These are phyloP conservation scores for Exophiala oligosperma DNA, from an alignment of 2,329 filamentous ascomycete genomes.

Conservation along the genomic window DNA sequence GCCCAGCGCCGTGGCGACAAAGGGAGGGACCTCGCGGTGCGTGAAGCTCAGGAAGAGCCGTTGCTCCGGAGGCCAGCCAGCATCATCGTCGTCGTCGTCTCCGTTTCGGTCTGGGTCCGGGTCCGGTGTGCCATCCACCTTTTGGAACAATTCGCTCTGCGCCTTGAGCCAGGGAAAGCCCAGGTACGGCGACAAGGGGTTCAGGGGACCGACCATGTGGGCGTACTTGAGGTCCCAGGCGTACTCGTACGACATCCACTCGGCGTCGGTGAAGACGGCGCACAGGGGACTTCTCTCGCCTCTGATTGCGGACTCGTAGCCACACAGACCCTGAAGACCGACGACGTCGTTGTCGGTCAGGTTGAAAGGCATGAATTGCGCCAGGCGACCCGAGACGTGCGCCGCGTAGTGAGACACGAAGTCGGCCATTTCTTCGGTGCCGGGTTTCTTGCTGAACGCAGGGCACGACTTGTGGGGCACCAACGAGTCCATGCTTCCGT, in stretches of 20 bases:
- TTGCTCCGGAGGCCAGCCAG: slow-evolving; percentile 48
- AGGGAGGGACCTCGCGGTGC: slow-evolving; percentile 66
- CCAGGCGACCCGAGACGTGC: slow-evolving; percentile 15
- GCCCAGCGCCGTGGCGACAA: slow-evolving; percentile 60
- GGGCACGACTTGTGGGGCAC: slow-evolving; percentile 24
- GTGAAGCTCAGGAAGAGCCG: slow-evolving; percentile 62
- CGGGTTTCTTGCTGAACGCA: slow-evolving; percentile 21
- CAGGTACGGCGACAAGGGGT: slow-evolving; percentile 53
- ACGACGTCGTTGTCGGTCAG: slow-evolving; percentile 56
- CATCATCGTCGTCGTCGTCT: slow-evolving; percentile 36
- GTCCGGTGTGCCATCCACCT: slow-evolving; percentile 50
- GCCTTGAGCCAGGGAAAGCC: slow-evolving; percentile 52
- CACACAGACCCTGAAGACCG: slow-evolving; percentile 68
- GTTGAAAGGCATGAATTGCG: slow-evolving; percentile 40
- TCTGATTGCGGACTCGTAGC: slow-evolving; percentile 68
- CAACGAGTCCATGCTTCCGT: slow-evolving; percentile 19
- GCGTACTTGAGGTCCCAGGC: slow-evolving; percentile 57
- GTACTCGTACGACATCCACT: slow-evolving; percentile 57
- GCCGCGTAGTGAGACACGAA: slow-evolving; percentile 18
- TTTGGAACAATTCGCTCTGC: slow-evolving; percentile 45
- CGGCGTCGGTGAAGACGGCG: slow-evolving; percentile 53
- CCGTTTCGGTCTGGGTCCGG: slow-evolving; percentile 35
- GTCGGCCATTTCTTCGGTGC: slow-evolving; percentile 19
- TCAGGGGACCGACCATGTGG: slow-evolving; percentile 60
- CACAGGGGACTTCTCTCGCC: slow-evolving; percentile 62